Percentiles rank a stretch among this genome's conserved stretches.
These are phyloP conservation scores for Chaetomium olivaceum DNA, from an alignment of 2,329 filamentous ascomycete species.

Conservation along the genomic window DNA sequence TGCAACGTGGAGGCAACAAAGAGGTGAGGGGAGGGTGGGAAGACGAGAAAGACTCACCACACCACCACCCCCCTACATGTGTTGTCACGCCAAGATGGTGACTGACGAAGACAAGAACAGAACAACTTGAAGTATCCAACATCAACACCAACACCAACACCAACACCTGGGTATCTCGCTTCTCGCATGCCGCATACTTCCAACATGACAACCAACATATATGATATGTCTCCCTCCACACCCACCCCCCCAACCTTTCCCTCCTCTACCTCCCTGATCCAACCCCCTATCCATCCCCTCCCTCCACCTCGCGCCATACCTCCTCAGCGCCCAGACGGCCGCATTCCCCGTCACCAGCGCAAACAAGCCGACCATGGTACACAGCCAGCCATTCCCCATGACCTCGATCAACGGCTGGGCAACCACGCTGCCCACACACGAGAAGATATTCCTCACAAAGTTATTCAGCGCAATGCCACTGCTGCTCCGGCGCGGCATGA, in stretches of 20 bases:
- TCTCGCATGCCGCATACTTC: not conserved
- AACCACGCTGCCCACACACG: slow-evolving; percentile 68
- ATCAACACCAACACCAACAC: not conserved
- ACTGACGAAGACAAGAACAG: not conserved
- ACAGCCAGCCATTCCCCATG: slow-evolving; percentile 75
- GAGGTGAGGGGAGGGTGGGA: not conserved
- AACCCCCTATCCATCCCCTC: slow-evolving; percentile 58
- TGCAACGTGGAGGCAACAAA: not conserved
- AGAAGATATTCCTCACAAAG: slow-evolving; percentile 76
- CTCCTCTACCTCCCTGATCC: slow-evolving; percentile 16
- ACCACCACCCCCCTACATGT: not conserved
- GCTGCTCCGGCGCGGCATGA: slow-evolving; percentile 70
- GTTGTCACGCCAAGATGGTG: not conserved
- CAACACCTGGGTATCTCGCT: not conserved
- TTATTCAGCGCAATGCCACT: slow-evolving; percentile 80
- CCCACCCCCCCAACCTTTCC: not conserved
- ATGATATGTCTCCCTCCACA: not conserved
- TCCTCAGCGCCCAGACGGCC: slow-evolving; percentile 62
- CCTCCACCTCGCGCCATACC: slow-evolving; percentile 64
- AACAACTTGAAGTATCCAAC: not conserved
- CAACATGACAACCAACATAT: not conserved
- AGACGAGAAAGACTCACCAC: not conserved
- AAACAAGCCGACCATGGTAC: slow-evolving; percentile 59
- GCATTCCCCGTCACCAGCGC: slow-evolving; percentile 57
- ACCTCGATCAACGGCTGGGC: slow-evolving; percentile 68